Base-by-base conservation (phyloP, 2,329 filamentous ascomycete species). In the Penicillium sp. region DNA sequence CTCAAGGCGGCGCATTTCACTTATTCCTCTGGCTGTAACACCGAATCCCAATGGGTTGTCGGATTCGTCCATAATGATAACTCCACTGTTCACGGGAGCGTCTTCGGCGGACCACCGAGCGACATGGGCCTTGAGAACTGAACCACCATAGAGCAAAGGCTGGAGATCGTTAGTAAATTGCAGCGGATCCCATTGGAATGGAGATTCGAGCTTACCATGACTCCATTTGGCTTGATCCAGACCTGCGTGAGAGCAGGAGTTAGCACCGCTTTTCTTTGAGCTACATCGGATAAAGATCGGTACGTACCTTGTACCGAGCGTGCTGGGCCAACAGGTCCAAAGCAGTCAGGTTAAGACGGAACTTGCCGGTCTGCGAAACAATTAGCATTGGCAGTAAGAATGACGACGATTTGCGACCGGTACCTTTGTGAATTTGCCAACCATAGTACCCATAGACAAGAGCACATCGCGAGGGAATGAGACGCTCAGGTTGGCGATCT, bases 171-270 rank as follows among this genome's bases (percentile, higher is more conserved):
- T 36, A 36, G 41, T 14, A 34, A 27, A 3, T 25, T 18, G 9
- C 22, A 19, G 6, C 4, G 34, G 4, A 27, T 3, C 41, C 7
- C 19, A 11, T 19, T 3, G 2, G 11, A 28, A 10, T 28, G 8
- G 22, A 2, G 13, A 36, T 36, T 28, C 33, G 36, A 43, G 22
- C 19, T 28, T 43, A 93, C 92, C 90, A 52, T 54, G 22, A 95
- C 91, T 59, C 93, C 93, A 73, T 97, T 97, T 52, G 85, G 81
- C 74, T 95, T 95, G 60, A 99, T 86, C 90, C 91, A 97, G 61
- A 97, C 84, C 39, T 41, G 13, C 19, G 2, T 3, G 5, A 33
- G 39, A 31, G 4, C 1, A 22, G 14, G 12, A 30, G 8, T 41
- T 22, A 41, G 29, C 39, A 30, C 7, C 4, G 13, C n/a, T 13